phyloP scores from a whole-genome alignment of 495 filamentous ascomycete genomes.

The Penicillium mononematosum region DNA sequence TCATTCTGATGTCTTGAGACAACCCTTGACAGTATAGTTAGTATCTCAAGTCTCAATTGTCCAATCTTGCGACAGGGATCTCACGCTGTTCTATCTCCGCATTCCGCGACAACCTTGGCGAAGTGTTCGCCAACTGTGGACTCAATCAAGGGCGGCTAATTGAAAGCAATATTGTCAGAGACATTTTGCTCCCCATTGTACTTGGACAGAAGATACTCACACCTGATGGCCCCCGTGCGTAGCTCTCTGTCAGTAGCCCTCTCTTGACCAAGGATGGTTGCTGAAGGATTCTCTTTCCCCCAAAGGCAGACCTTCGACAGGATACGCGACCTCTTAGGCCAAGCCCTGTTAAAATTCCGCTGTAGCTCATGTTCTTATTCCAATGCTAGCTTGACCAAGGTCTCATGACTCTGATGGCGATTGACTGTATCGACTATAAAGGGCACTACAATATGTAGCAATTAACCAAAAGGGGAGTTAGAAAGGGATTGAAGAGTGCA shows the following conservation, averaged over 20 bases:
- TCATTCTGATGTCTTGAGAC: constrained; percentile 63
- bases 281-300: background rate
- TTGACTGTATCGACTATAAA: background rate
- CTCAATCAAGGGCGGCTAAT: constrained; percentile 68
- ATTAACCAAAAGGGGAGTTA: background rate
- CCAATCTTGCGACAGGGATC: constrained; percentile 10
- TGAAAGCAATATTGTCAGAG: background rate
- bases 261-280: constrained; percentile 16
- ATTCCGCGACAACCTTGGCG: constrained; percentile 60
- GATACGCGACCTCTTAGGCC: background rate
- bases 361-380: constrained; percentile 21
- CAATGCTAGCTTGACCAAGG: constrained; percentile 4
- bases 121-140: constrained; percentile 84
- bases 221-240: constrained; percentile 44
- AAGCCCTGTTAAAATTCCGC: constrained; percentile 10
- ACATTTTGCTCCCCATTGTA: background rate
- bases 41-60: background rate
- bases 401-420: constrained; percentile 9
- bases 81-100: constrained; percentile 76
- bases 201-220: constrained; percentile 27
- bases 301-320: background rate
- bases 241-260: constrained; percentile 47
- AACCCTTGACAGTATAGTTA: constrained; percentile 46
- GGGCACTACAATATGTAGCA: background rate
- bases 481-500: background rate